Conservation (phyloP, 2,329 filamentous ascomycete genomes). For the Raffaelea deltoideospora region DNA sequence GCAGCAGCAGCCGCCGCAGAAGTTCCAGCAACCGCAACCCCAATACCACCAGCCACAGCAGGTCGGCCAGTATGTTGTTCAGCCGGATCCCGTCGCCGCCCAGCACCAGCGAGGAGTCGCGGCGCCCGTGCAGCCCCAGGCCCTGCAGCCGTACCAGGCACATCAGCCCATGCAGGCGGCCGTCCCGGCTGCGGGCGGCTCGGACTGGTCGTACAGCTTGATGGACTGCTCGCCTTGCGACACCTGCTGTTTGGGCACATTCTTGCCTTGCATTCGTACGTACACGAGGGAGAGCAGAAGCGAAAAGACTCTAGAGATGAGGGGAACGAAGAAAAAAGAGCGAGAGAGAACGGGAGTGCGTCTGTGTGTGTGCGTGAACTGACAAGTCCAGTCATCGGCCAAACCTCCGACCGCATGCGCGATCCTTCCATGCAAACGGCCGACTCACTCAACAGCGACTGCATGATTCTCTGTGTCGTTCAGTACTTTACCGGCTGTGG, state of each 20-base stretch:
- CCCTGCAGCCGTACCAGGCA: neutral
- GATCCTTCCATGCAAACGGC: constrained; percentile 25
- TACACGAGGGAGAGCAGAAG: constrained; percentile 8
- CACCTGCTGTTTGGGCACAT: constrained; percentile 23
- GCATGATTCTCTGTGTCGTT: constrained; percentile 23
- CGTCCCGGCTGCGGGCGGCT: constrained; percentile 3
- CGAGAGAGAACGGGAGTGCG: too few species aligned
- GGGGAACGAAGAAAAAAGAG: too few species aligned
- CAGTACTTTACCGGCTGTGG: constrained; percentile 24
- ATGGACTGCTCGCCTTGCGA: constrained; percentile 25
- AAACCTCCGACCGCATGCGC: constrained; percentile 26
- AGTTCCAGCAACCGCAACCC: neutral
- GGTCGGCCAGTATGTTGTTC: neutral
- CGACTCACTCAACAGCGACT: constrained; percentile 25
- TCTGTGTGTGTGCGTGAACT: too few species aligned
- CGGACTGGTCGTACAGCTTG: constrained; percentile 23
- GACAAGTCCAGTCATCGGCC: constrained; percentile 22
- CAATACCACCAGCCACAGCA: neutral
- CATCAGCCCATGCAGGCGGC: constrained; percentile 7
- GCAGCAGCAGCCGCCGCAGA: neutral
- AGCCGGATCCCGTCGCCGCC: neutral
- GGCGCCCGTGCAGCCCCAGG: too few species aligned
- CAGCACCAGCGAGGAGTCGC: too few species aligned
- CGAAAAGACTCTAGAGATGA: neutral
- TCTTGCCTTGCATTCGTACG: constrained; percentile 28